phyloP scores from a whole-genome alignment of 1,139 yeast species.

The Yamadazyma oceani region DNA sequence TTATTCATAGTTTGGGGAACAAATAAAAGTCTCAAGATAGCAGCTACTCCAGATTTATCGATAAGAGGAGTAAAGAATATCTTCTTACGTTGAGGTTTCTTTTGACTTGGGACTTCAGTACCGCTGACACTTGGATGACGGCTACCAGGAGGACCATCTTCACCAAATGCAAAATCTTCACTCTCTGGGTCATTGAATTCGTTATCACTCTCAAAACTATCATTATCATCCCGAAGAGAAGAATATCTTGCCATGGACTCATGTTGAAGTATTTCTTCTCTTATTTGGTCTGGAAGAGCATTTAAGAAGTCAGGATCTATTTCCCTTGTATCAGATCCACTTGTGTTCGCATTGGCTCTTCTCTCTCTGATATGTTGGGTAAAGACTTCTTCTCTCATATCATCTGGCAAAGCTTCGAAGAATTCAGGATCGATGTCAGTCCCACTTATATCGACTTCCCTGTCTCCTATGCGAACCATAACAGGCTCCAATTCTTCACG shows the following conservation, averaged over 20 bases:
- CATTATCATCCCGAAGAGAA: slow-evolving; percentile 25
- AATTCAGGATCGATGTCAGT: slow-evolving; percentile 93
- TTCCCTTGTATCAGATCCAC: slow-evolving; percentile 53
- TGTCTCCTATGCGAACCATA: slow-evolving; percentile 72
- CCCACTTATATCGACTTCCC: slow-evolving; percentile 82
- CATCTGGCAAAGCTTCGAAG: slow-evolving; percentile 87
- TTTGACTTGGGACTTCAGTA: neutral
- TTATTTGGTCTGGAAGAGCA: slow-evolving; percentile 73
- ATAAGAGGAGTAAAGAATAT: slow-evolving; percentile 64
- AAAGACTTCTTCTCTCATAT: slow-evolving; percentile 89
- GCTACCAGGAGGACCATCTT: slow-evolving; percentile 7
- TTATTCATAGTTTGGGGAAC: slow-evolving; percentile 69
- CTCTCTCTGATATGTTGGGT: slow-evolving; percentile 80
- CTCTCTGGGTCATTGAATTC: slow-evolving; percentile 21
- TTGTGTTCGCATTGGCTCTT: slow-evolving; percentile 51
- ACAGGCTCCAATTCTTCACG: slow-evolving; percentile 45
- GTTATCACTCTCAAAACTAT: slow-evolving; percentile 24
- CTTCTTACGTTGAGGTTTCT: slow-evolving; percentile 11
- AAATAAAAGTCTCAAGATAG: slow-evolving; percentile 69
- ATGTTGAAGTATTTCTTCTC: slow-evolving; percentile 72
- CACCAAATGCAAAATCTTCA: slow-evolving; percentile 16
- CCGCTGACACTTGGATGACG: slow-evolving; percentile 5
- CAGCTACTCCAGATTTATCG: slow-evolving; percentile 75
- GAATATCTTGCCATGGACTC: slow-evolving; percentile 53
- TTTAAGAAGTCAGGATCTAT: slow-evolving; percentile 80